Percentiles rank a stretch among this genome's conserved stretches.
Evolutionary conservation across 805 yeast genomes (phyloP).

Genomic region (Cyberlindnera maritima): DNA sequence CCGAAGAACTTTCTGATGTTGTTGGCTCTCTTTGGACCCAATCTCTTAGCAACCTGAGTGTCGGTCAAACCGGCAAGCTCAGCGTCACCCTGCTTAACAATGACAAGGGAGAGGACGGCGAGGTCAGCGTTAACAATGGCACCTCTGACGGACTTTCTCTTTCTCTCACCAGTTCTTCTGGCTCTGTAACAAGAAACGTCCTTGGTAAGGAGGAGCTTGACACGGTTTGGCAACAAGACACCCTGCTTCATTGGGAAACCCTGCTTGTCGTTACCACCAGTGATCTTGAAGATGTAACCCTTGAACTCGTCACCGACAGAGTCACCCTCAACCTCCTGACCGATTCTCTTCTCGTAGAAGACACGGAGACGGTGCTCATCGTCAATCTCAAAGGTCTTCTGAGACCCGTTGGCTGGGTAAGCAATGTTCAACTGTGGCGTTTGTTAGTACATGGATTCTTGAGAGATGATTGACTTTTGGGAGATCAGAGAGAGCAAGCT

Average conservation of each 20-base stretch:
- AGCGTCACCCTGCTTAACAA: conserved; percentile 95
- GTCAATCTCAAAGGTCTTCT: conserved; percentile 95
- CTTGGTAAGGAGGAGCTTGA: conserved; percentile 87
- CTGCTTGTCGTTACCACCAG: conserved; percentile 99
- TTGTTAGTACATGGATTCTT: conserved; percentile 51
- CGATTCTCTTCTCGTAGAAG: conserved; percentile 99
- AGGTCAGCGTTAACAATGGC: conserved; percentile 97
- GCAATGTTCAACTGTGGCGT: conserved; percentile 86
- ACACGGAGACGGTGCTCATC: conserved; percentile 98
- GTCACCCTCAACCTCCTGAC: conserved; percentile 99
- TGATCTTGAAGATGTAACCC: conserved; percentile 97
- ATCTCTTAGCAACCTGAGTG: conserved; percentile 93
- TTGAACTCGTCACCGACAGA: conserved; percentile 96
- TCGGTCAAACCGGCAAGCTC: conserved; percentile 97
- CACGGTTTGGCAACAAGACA: conserved; percentile 99
- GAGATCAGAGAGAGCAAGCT: no score
- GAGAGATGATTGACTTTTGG: no score
- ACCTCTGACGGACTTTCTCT: conserved; percentile 99
- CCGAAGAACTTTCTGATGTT: conserved; percentile 99
- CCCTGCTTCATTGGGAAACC: conserved; percentile 99
- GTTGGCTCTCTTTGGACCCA: conserved; percentile 99
- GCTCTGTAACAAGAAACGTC: conserved; percentile 99
- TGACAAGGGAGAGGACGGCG: conserved; percentile 89
- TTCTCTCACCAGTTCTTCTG: conserved; percentile 99
- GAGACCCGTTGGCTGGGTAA: conserved; percentile 99